Evolutionary conservation across 805 yeast species (phyloP), one percentile per base, ranked within the genome.

Genomic region (Kregervanrija fluxuum): DNA sequence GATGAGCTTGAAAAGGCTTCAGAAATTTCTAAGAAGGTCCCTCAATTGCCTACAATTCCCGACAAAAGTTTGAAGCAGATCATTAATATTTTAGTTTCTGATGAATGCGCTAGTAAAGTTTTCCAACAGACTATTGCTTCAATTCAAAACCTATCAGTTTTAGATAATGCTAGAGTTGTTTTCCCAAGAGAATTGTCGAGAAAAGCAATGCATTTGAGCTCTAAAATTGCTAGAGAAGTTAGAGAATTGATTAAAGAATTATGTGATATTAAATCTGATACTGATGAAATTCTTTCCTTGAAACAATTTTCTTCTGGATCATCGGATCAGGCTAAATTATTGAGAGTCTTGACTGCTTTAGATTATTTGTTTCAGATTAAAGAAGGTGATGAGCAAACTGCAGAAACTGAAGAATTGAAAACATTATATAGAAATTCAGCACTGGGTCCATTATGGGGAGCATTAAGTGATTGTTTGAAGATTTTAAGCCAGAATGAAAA

Each of bases 251-350:
- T 75, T 1, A 56, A 51, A 1, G 79, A 74, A 31, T 68, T 85
- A 32, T 47, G 61, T 35, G 40, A 46, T 1, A 16, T 67, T 10
- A 32, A 37, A 2, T 70, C 69, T 4, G 69, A 68, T 28, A 79
- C 75, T 28, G 69, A 78, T 30, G 77, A 74, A 22, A 65, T 79
- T 3, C 69, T 56, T n/a, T 42, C 54, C 0, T 44, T 89, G 48
- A 65, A 76, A 28, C 78, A 77, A 53, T 86, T 90, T 56, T 85
- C 93, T 2, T 76, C 87, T 0, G 77, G 89, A 1, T 79, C 85
- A 36, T 85, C 96, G 0, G 89, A 85, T 48, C 98, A 93, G 60
- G 85, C 96, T 8, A 89, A 88, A 55, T 64, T 93, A n/a, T 67
- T 91, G 44, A 73, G 96, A 42, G 80, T 88, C 2, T 69, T 90